Evolutionary conservation across 78 protist species (phyloP).

Genomic region (Chrysochromulina tobinii): DNA sequence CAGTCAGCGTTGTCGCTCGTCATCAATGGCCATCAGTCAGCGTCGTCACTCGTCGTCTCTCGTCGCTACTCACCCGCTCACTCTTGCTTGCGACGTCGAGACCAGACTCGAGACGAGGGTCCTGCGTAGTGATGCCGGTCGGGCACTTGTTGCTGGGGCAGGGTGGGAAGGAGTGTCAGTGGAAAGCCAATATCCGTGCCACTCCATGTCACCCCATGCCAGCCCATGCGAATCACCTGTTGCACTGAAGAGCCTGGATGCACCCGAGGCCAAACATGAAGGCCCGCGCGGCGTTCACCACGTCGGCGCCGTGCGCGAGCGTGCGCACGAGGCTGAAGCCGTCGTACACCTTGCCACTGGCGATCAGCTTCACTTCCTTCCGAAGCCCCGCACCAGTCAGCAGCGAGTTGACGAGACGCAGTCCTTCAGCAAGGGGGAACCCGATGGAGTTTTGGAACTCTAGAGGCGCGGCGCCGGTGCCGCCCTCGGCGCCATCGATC

Average conservation of each 20-base stretch:
- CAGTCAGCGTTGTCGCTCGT: too few relatives aligned
- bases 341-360: neutral
- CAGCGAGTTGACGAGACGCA: neutral
- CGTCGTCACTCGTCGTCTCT: too few relatives aligned
- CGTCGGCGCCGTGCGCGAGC: neutral
- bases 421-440: neutral
- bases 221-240: neutral
- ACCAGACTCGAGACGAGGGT: neutral
- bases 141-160: constrained; percentile 29
- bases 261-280: constrained; percentile 41
- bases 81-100: too few relatives aligned
- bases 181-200: neutral
- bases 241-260: constrained; percentile 20
- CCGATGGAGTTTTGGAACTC: neutral
- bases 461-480: constrained; percentile 46
- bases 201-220: too few relatives aligned
- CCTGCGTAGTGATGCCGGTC: constrained; percentile 35
- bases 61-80: too few relatives aligned
- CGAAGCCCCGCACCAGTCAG: neutral
- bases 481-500: constrained; percentile 48
- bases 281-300: constrained; percentile 24
- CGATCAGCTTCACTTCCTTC: neutral
- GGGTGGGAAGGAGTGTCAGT: neutral
- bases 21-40: too few relatives aligned
- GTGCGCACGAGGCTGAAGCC: neutral